Evolutionary conservation across 106 monocot species (phyloP).

Genomic region (Narthecium ossifragum): DNA sequence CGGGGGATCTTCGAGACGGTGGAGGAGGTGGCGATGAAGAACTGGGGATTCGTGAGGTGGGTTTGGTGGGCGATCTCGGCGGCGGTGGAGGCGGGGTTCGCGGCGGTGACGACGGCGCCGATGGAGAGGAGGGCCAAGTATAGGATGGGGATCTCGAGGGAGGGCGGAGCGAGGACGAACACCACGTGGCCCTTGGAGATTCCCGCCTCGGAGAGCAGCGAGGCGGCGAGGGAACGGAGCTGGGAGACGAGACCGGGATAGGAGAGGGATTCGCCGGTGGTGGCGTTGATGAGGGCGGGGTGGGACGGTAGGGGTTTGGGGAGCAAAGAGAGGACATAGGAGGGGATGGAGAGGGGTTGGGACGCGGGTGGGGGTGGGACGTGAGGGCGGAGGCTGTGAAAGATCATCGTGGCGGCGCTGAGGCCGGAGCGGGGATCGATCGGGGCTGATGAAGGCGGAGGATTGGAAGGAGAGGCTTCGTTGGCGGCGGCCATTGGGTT

Average conservation of each 20-base stretch:
- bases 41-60: constrained; percentile 27
- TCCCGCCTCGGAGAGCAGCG: constrained; percentile 4
- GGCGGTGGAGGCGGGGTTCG: constrained; percentile 53
- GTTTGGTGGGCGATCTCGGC: constrained; percentile 45
- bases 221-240: constrained; percentile 20
- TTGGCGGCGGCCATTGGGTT: too few species aligned
- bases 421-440: constrained; percentile 31
- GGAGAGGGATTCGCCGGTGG: constrained; percentile 28
- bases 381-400: constrained; percentile 40
- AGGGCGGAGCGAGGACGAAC: constrained; percentile 38
- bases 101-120: constrained; percentile 44
- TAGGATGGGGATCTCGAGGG: constrained; percentile 43
- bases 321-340: constrained; percentile 37
- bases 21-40: constrained; percentile 38
- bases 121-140: constrained; percentile 63
- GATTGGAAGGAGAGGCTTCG: neutral
- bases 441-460: neutral
- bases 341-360: constrained; percentile 31
- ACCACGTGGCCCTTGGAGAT: constrained; percentile 35
- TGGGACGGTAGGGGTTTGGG: constrained; percentile 33
- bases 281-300: constrained; percentile 40
- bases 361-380: constrained; percentile 23
- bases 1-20: constrained; percentile 31
- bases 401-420: constrained; percentile 20
- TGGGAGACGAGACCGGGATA: constrained; percentile 32